phyloP scores from a whole-genome alignment of 2,329 filamentous ascomycete species.

The Amphichorda felina region DNA sequence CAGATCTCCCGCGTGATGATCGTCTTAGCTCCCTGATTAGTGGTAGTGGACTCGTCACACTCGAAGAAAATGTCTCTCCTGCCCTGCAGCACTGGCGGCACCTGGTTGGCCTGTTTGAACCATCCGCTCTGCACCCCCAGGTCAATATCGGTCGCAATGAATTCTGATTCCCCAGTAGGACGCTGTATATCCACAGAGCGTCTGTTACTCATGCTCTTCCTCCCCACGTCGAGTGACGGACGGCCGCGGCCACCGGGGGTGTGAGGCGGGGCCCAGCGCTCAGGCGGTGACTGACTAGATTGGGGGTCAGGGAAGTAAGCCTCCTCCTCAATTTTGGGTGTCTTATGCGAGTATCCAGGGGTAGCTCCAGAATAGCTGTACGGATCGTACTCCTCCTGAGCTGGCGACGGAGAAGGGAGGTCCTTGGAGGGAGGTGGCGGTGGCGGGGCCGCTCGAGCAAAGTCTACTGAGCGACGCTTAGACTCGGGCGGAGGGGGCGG shows the following conservation, averaged over 20 bases:
- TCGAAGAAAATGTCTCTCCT: constrained; percentile 78
- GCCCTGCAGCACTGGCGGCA: constrained; percentile 72
- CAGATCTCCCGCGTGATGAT: constrained; percentile 70
- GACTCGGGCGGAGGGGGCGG: constrained; percentile 38
- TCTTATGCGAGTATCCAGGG: constrained; percentile 18
- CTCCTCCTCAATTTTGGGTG: constrained; percentile 32
- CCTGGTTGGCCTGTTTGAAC: constrained; percentile 74
- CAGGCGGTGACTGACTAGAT: constrained; percentile 28
- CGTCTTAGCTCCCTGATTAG: constrained; percentile 57
- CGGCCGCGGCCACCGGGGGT: constrained; percentile 15
- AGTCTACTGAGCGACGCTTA: constrained; percentile 54
- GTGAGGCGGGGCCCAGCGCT: constrained; percentile 31
- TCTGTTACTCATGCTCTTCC: constrained; percentile 27
- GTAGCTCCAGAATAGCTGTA: constrained; percentile 37
- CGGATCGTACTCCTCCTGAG: constrained; percentile 60
- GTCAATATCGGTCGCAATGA: constrained; percentile 81
- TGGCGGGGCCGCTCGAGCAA: constrained; percentile 58
- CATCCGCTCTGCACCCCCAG: constrained; percentile 62
- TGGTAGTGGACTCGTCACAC: constrained; percentile 62
- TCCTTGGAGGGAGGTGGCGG: constrained; percentile 31
- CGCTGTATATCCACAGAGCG: constrained; percentile 66
- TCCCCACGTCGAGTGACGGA: constrained; percentile 22
- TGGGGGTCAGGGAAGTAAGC: constrained; percentile 33
- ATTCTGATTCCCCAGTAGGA: constrained; percentile 66
- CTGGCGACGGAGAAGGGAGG: constrained; percentile 18